A percentile compares a stretch with the other conserved stretches of the same genome.
Evolutionary conservation across 345 rosid species (phyloP).

Genomic region (Arabis hirsuta): DNA sequence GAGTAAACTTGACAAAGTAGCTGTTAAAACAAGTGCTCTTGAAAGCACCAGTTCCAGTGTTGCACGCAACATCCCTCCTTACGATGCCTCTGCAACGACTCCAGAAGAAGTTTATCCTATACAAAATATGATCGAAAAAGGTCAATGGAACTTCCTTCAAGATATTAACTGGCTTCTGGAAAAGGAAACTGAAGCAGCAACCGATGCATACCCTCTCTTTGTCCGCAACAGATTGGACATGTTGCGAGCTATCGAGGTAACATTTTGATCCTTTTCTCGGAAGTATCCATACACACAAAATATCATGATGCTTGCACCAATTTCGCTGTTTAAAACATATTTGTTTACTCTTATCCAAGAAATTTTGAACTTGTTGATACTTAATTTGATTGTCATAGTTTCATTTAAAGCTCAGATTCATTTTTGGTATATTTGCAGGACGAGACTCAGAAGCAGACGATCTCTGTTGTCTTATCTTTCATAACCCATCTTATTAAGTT

Average conservation of each 20-base stretch:
- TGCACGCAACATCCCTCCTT: slow-evolving; percentile 76
- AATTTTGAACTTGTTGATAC: background rate
- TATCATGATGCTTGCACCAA: no score
- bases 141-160: slow-evolving; percentile 69
- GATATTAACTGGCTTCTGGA: slow-evolving; percentile 57
- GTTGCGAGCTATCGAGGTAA: slow-evolving; percentile 62
- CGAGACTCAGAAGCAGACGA: slow-evolving; percentile 52
- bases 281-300: background rate
- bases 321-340: no score
- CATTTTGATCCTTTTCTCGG: slow-evolving; percentile 8
- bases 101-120: slow-evolving; percentile 78
- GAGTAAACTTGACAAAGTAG: slow-evolving; percentile 49
- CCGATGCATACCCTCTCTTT: slow-evolving; percentile 61
- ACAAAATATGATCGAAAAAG: slow-evolving; percentile 65
- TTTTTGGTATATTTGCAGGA: slow-evolving; percentile 50
- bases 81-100: slow-evolving; percentile 56
- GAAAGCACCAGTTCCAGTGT: slow-evolving; percentile 48
- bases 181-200: slow-evolving; percentile 38
- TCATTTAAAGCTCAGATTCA: background rate
- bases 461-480: slow-evolving; percentile 52
- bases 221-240: slow-evolving; percentile 71
- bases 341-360: no score
- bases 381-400: background rate
- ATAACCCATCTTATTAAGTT: slow-evolving; percentile 82
- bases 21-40: slow-evolving; percentile 63